Conservation (phyloP, 108 stramenopile species). For the Pseudonitzschia pungens region DNA sequence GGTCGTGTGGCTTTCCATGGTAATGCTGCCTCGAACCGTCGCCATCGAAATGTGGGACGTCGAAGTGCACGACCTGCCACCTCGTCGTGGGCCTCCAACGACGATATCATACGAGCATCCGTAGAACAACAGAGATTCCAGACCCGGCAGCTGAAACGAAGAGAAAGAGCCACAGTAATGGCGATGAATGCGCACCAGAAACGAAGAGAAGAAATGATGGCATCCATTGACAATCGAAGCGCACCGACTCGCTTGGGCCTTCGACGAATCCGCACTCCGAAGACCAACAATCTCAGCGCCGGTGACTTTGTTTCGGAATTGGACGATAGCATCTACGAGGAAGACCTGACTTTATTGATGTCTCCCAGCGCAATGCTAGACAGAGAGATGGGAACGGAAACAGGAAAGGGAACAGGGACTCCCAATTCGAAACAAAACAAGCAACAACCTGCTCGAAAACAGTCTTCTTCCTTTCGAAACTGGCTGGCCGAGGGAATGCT, state of each 20-base stretch:
- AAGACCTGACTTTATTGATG: background rate
- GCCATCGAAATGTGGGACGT: background rate
- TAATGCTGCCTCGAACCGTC: background rate
- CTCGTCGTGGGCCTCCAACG: background rate
- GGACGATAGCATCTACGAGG: background rate
- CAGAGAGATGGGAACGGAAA: background rate
- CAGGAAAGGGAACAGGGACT: background rate
- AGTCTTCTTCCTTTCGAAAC: conserved; percentile 8
- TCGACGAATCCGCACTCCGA: background rate
- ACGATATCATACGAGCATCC: background rate
- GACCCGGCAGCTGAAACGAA: background rate
- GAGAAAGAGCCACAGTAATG: background rate
- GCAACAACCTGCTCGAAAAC: background rate
- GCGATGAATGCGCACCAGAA: background rate
- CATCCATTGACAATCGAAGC: background rate
- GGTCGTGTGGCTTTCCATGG: background rate
- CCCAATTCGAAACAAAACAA: background rate
- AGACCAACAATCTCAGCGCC: background rate
- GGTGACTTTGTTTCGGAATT: conserved; percentile 3
- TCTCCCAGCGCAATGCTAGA: background rate
- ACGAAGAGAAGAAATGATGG: background rate
- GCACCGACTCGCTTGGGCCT: background rate
- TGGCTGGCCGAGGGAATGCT: conserved; percentile 39
- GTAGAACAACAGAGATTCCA: too few relatives aligned
- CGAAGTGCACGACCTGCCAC: background rate